Percentiles rank a stretch among this genome's conserved stretches.
phyloP scores from a whole-genome alignment of 345 rosid species.

The Geranium rotundifolium region DNA sequence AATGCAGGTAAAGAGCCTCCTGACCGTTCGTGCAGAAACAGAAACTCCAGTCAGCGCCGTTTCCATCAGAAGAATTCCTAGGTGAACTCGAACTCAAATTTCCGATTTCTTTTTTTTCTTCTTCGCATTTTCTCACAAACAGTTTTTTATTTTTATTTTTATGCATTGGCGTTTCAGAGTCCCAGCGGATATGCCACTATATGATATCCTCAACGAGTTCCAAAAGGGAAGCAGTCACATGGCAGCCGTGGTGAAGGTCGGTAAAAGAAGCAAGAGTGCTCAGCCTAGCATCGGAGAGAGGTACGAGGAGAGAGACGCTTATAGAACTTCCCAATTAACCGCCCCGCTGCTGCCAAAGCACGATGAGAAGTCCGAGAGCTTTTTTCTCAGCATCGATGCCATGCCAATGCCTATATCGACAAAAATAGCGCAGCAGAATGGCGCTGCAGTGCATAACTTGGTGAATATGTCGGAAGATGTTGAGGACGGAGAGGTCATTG shows the following conservation, averaged over 20 bases:
- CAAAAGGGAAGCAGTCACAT: slow-evolving; percentile 99
- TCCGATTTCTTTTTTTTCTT: neutral
- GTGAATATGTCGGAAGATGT: slow-evolving; percentile 47
- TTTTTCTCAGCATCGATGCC: slow-evolving; percentile 51
- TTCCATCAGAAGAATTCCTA: slow-evolving; percentile 82
- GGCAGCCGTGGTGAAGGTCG: slow-evolving; percentile 93
- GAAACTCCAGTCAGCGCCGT: slow-evolving; percentile 88
- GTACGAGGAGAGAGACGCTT: slow-evolving; percentile 20
- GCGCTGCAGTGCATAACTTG: slow-evolving; percentile 22
- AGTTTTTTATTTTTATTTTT: neutral
- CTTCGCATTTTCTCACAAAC: neutral
- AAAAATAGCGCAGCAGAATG: neutral
- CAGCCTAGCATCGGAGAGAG: slow-evolving; percentile 27
- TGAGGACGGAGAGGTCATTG: slow-evolving; percentile 87
- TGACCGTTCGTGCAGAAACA: slow-evolving; percentile 90
- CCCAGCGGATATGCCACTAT: slow-evolving; percentile 92
- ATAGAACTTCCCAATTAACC: slow-evolving; percentile 33
- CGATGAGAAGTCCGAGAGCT: slow-evolving; percentile 40
- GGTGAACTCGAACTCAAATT: slow-evolving; percentile 23
- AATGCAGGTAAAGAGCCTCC: slow-evolving; percentile 79
- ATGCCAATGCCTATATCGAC: slow-evolving; percentile 7
- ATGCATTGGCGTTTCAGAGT: slow-evolving; percentile 37
- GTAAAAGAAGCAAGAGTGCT: slow-evolving; percentile 41
- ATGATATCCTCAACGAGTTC: slow-evolving; percentile 92
- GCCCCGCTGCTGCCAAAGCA: slow-evolving; percentile 51